Evolutionary conservation across 2,329 filamentous ascomycete genomes (phyloP).

Genomic region (Xylariales sp.): DNA sequence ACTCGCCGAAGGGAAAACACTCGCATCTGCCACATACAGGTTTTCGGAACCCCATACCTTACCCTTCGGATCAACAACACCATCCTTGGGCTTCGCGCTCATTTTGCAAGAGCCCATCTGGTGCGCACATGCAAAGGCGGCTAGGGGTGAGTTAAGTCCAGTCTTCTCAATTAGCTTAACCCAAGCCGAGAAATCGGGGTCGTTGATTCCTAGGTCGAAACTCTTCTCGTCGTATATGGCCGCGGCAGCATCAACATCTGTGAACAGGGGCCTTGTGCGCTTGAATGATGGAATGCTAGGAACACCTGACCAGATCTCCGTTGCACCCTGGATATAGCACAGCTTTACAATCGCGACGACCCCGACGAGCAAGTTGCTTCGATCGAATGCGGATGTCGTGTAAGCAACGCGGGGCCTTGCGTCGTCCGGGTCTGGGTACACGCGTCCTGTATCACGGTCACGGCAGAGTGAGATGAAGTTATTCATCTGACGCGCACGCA

Average conservation of each 20-base stretch:
- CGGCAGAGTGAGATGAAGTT: slow-evolving; percentile 79
- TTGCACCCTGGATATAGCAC: slow-evolving; percentile 80
- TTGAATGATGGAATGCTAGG: slow-evolving; percentile 73
- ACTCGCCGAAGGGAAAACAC: slow-evolving; percentile 79
- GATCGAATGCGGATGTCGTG: slow-evolving; percentile 76
- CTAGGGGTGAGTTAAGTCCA: slow-evolving; percentile 62
- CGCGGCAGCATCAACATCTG: not conserved
- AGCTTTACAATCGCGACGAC: slow-evolving; percentile 79
- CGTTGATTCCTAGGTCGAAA: slow-evolving; percentile 61
- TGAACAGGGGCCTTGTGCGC: slow-evolving; percentile 42
- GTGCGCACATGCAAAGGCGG: slow-evolving; percentile 76
- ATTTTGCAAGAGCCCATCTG: slow-evolving; percentile 85
- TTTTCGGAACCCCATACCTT: slow-evolving; percentile 73
- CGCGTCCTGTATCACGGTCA: slow-evolving; percentile 79
- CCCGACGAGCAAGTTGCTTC: slow-evolving; percentile 76
- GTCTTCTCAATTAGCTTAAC: slow-evolving; percentile 61
- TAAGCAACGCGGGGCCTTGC: slow-evolving; percentile 77
- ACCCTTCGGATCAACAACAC: slow-evolving; percentile 69
- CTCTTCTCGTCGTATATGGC: slow-evolving; percentile 29
- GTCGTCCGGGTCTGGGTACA: slow-evolving; percentile 77
- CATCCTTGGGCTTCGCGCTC: slow-evolving; percentile 63
- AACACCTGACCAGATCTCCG: slow-evolving; percentile 78
- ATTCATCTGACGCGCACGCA: slow-evolving; percentile 75
- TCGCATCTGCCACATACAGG: slow-evolving; percentile 78
- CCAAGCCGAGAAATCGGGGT: slow-evolving; percentile 72